Percentiles rank a stretch among this genome's conserved stretches.
Conservation (phyloP, 495 filamentous ascomycete species). For the Annulohypoxylon moriforme region DNA sequence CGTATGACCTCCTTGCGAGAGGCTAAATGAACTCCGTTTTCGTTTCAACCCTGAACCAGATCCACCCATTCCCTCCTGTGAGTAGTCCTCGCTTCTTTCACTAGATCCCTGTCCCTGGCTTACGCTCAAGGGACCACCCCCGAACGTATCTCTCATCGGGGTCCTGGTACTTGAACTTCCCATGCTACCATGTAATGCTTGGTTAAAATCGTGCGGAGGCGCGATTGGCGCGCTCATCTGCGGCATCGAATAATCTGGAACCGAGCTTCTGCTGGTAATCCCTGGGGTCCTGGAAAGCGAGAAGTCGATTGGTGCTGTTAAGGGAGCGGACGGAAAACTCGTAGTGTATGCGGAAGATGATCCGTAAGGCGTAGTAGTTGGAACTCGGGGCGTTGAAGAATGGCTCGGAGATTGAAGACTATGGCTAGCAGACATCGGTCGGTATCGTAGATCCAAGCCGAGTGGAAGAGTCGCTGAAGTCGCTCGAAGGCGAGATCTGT, state of each 20-base stretch:
- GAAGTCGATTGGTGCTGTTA: constrained; percentile 65
- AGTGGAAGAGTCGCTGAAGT: constrained; percentile 60
- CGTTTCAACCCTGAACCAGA: constrained; percentile 56
- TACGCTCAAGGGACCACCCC: constrained; percentile 51
- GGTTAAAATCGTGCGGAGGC: constrained; percentile 62
- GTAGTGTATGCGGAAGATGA: constrained; percentile 60
- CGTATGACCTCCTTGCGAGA: constrained; percentile 43
- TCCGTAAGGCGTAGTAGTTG: constrained; percentile 55
- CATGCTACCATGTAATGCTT: constrained; percentile 62
- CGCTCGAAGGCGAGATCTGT: constrained; percentile 58
- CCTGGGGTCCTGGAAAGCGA: constrained; percentile 60
- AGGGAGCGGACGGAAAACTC: constrained; percentile 64
- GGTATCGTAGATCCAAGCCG: constrained; percentile 60
- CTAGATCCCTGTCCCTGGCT: constrained; percentile 52
- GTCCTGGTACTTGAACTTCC: constrained; percentile 54
- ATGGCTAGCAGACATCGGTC: constrained; percentile 54
- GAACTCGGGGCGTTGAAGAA: constrained; percentile 52
- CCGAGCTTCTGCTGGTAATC: constrained; percentile 48
- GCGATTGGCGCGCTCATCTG: constrained; percentile 68
- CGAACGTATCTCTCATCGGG: constrained; percentile 59
- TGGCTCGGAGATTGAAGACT: constrained; percentile 55
- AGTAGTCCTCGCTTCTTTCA: constrained; percentile 54
- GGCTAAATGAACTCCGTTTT: constrained; percentile 60
- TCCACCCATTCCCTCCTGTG: constrained; percentile 51
- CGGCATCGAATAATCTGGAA: constrained; percentile 64